phyloP scores from a whole-genome alignment of 2,329 filamentous ascomycete genomes.

The Tolypocladium amazonense region DNA sequence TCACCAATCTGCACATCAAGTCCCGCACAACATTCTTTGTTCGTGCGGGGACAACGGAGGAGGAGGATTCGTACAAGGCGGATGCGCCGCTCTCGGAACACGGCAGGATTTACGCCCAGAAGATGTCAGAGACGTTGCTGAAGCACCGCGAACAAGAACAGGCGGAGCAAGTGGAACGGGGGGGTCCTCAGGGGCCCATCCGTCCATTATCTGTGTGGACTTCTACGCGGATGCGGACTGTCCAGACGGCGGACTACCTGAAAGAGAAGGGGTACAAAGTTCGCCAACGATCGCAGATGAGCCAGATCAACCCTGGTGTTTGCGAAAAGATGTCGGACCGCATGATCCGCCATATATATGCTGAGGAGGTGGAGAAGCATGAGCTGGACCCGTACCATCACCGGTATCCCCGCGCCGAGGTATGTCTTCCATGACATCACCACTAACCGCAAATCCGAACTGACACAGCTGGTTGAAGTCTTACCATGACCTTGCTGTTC shows the following conservation, averaged over 20 bases:
- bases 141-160: slow-evolving; percentile 77
- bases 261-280: slow-evolving; percentile 73
- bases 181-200: slow-evolving; percentile 56
- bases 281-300: slow-evolving; percentile 89
- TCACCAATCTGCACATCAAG: slow-evolving; percentile 96
- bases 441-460: neutral
- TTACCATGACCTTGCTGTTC: slow-evolving; percentile 96
- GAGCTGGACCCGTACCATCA: slow-evolving; percentile 94
- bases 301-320: slow-evolving; percentile 90
- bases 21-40: slow-evolving; percentile 88
- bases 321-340: slow-evolving; percentile 88
- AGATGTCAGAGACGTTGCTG: slow-evolving; percentile 76
- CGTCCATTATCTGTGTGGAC: slow-evolving; percentile 90
- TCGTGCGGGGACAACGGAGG: slow-evolving; percentile 73
- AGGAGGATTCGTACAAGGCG: slow-evolving; percentile 84
- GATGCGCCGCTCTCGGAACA: slow-evolving; percentile 76
- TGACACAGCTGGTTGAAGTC: slow-evolving; percentile 47
- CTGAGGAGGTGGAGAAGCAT: slow-evolving; percentile 87
- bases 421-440: slow-evolving; percentile 18
- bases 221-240: slow-evolving; percentile 78
- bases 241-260: slow-evolving; percentile 82
- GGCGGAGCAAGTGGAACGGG: slow-evolving; percentile 54
- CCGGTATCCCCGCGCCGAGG: slow-evolving; percentile 88
- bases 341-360: slow-evolving; percentile 70
- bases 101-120: slow-evolving; percentile 69